Evolutionary conservation across 208 protist species (phyloP).

Genomic region (Crithidia expoeki): DNA sequence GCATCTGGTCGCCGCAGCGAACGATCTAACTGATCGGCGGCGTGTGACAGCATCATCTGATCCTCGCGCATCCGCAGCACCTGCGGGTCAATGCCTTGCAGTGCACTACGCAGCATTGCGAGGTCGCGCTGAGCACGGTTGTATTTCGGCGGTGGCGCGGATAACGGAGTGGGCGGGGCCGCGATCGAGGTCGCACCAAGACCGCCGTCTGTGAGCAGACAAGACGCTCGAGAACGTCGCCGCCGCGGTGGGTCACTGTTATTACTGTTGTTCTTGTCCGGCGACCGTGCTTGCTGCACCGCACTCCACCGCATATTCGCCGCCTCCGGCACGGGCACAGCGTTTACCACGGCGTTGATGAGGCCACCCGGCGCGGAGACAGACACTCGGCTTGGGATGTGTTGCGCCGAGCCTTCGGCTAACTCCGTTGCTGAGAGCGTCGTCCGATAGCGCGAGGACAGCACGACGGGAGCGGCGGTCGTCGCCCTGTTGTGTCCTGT

Average conservation of each 20-base stretch:
- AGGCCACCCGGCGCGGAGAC: slow-evolving; percentile 1
- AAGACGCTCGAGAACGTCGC: background rate
- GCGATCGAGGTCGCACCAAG: background rate
- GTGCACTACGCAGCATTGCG: slow-evolving; percentile 1
- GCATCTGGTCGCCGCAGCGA: slow-evolving; percentile 16
- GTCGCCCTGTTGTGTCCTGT: slow-evolving; percentile 6
- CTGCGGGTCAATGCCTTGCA: slow-evolving; percentile 14
- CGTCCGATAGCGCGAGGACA: background rate
- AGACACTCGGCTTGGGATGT: background rate
- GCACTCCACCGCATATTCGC: slow-evolving; percentile 2
- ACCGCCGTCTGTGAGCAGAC: background rate
- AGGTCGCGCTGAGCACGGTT: slow-evolving; percentile 13
- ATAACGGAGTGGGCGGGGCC: background rate
- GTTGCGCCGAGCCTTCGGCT: background rate
- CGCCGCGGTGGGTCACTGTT: background rate
- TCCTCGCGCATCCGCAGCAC: slow-evolving; percentile 54
- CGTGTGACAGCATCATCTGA: slow-evolving; percentile 69
- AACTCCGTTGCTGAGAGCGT: background rate
- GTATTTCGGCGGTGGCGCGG: background rate
- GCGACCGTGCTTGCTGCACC: slow-evolving; percentile 2
- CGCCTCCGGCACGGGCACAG: background rate
- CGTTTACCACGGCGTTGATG: background rate
- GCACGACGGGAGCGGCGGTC: background rate
- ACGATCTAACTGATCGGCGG: slow-evolving; percentile 48
- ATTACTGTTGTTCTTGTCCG: background rate